phyloP scores from a whole-genome alignment of 352 stramenopile species.

The Pythium scleroteichum region DNA sequence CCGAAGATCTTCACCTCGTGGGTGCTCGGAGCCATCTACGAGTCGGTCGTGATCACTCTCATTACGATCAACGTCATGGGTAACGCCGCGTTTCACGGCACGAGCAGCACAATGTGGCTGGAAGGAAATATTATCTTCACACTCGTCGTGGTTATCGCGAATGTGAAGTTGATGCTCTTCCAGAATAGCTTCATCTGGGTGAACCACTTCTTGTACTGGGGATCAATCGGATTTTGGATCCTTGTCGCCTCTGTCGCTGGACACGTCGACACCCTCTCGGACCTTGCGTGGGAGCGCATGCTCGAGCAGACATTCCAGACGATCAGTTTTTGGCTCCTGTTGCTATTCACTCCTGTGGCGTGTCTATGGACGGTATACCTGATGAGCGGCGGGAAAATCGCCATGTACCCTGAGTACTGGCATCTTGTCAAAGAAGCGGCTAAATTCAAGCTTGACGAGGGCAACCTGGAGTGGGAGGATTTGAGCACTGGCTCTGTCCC shows the following conservation, averaged over 20 bases:
- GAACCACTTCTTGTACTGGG: slow-evolving; percentile 67
- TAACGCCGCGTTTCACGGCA: slow-evolving; percentile 37
- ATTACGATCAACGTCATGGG: slow-evolving; percentile 46
- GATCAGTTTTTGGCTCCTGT: slow-evolving; percentile 56
- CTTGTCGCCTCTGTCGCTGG: slow-evolving; percentile 58
- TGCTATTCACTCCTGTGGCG: slow-evolving; percentile 54
- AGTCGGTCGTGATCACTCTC: slow-evolving; percentile 75
- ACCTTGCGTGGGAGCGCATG: slow-evolving; percentile 77
- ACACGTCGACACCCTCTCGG: slow-evolving; percentile 52
- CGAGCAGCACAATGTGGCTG: slow-evolving; percentile 70
- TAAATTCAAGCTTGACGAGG: slow-evolving; percentile 63
- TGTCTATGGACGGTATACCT: slow-evolving; percentile 57
- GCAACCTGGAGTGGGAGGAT: slow-evolving; percentile 65
- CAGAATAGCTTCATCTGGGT: slow-evolving; percentile 75
- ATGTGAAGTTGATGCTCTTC: slow-evolving; percentile 77
- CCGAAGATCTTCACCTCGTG: slow-evolving; percentile 59
- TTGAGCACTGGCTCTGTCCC: slow-evolving; percentile 54
- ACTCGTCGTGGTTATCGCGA: slow-evolving; percentile 72
- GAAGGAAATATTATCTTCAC: slow-evolving; percentile 82
- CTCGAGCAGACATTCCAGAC: slow-evolving; percentile 60
- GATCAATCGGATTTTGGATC: slow-evolving; percentile 67
- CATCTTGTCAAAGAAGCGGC: slow-evolving; percentile 74
- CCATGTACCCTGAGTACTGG: slow-evolving; percentile 76
- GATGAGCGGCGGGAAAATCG: slow-evolving; percentile 52
- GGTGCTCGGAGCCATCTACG: slow-evolving; percentile 67